Evolutionary conservation across 257 asterid species (phyloP), one percentile per base, ranked within the genome.

Genomic region (Echites panduratus): DNA sequence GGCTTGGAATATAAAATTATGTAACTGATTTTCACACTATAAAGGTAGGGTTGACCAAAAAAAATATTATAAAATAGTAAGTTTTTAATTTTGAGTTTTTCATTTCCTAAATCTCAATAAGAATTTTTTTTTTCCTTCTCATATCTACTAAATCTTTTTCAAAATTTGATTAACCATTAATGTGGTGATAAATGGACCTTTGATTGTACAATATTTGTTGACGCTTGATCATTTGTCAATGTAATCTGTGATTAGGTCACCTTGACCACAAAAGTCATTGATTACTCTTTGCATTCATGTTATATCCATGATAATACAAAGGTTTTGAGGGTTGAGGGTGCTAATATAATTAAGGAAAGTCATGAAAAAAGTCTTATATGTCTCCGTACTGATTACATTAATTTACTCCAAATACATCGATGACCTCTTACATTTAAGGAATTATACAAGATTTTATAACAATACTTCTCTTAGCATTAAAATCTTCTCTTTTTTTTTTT

Each of bases 361-460:
- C 94, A 89, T 54, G 98, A 89, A 78, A 89, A 91, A 82, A 93
- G 98, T 77, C 97, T 93, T 75, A 84, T 85, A 80, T 96, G 98
- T 59, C 92, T 93, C 53, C 81, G 85, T 79, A 93, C 93, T 49
- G 97, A 93, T 85, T 91, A 91, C 87, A 93, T 93, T 59, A 96
- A 93, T 85, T 83, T 93, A 68, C 96, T 93, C 73, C 98, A 93
- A 80, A 93, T 93, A 81, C 98, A n/a, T n/a, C n/a, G n/a, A n/a
- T n/a, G n/a, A n/a, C n/a, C n/a, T n/a, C n/a, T n/a, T n/a, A n/a
- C n/a, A n/a, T n/a, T n/a, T n/a, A n/a, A n/a, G n/a, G n/a, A n/a
- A n/a, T n/a, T n/a, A n/a, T n/a, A n/a, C n/a, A n/a, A n/a, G n/a
- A n/a, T n/a, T n/a, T n/a, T n/a, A n/a, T n/a, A n/a, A n/a, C n/a